Conservation (phyloP, 208 protist genomes). For the Leishmania arabica region DNA sequence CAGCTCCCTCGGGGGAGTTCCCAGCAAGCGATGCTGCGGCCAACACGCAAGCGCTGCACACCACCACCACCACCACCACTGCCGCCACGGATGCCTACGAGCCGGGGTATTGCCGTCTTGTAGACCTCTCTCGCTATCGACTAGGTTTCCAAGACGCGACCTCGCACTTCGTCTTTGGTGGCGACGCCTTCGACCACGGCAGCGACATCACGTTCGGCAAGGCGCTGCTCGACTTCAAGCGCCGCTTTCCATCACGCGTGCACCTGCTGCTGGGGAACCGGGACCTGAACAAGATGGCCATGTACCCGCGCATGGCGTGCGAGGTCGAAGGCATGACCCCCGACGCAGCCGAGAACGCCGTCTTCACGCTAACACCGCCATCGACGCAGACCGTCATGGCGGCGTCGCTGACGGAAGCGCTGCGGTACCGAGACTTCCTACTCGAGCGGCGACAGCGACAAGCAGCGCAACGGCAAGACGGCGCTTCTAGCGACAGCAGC, state of each 20-base stretch:
- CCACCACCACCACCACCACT: neutral
- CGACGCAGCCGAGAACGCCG: conserved; percentile 24
- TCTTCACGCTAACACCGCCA: conserved; percentile 28
- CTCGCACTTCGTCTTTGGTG: conserved; percentile 89
- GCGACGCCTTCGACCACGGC: conserved; percentile 90
- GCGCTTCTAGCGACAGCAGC: conserved; percentile 2
- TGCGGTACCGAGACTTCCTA: conserved; percentile 28
- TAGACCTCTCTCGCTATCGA: conserved; percentile 23
- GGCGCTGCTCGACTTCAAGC: conserved; percentile 77
- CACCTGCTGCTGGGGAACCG: conserved; percentile 91
- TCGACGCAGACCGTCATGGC: neutral
- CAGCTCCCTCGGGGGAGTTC: neutral
- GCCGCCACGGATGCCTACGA: neutral
- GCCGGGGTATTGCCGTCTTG: conserved; percentile 10
- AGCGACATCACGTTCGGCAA: conserved; percentile 64
- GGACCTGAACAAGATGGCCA: conserved; percentile 91
- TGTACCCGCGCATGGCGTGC: conserved; percentile 43
- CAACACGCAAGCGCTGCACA: neutral
- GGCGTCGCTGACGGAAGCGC: conserved; percentile 7
- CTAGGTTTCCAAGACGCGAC: conserved; percentile 50
- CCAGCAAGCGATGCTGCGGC: neutral
- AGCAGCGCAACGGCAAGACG: neutral
- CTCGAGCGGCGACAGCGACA: neutral
- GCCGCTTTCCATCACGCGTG: conserved; percentile 70
- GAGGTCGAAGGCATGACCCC: conserved; percentile 20